These are phyloP conservation scores for Phytophthora multivora DNA, from an alignment of 352 stramenopile species.

Conservation along the genomic window DNA sequence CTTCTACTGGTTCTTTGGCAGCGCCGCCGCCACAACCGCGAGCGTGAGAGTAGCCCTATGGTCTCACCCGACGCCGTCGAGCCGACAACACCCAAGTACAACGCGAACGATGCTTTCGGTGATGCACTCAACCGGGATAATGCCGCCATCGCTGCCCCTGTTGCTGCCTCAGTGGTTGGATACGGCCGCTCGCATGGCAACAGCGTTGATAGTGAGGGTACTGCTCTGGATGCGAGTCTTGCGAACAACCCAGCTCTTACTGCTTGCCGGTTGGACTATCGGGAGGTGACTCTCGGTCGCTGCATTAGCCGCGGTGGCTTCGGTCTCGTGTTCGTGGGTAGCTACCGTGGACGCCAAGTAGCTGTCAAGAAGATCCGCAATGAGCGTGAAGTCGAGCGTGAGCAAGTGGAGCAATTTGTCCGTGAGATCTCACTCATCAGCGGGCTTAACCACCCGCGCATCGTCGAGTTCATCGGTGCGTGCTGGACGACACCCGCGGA, in stretches of 20 bases:
- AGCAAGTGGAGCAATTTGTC: constrained; percentile 64
- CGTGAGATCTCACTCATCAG: constrained; percentile 64
- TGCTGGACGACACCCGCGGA: constrained; percentile 56
- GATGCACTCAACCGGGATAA: constrained; percentile 21
- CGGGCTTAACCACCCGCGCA: constrained; percentile 54
- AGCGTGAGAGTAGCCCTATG: constrained; percentile 28
- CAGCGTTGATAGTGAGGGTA: constrained; percentile 33
- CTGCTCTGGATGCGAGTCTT: constrained; percentile 33
- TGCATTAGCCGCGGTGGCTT: constrained; percentile 47
- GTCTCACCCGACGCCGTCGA: constrained; percentile 28
- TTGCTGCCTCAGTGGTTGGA: background rate
- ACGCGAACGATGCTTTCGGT: constrained; percentile 21
- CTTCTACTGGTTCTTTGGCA: constrained; percentile 39
- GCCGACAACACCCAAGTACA: constrained; percentile 29
- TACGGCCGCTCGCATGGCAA: constrained; percentile 30
- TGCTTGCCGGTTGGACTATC: constrained; percentile 38
- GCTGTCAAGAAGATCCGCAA: constrained; percentile 56
- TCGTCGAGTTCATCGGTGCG: constrained; percentile 71
- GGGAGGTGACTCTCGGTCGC: constrained; percentile 41
- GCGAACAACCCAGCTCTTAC: constrained; percentile 39
- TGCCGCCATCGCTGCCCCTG: background rate
- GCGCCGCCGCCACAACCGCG: constrained; percentile 27
- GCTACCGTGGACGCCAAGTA: constrained; percentile 39
- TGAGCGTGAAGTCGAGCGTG: constrained; percentile 30
- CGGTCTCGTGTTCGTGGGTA: constrained; percentile 51